phyloP scores from a whole-genome alignment of 1,284 basidiomycete species.

The Thelephora terrestris region DNA sequence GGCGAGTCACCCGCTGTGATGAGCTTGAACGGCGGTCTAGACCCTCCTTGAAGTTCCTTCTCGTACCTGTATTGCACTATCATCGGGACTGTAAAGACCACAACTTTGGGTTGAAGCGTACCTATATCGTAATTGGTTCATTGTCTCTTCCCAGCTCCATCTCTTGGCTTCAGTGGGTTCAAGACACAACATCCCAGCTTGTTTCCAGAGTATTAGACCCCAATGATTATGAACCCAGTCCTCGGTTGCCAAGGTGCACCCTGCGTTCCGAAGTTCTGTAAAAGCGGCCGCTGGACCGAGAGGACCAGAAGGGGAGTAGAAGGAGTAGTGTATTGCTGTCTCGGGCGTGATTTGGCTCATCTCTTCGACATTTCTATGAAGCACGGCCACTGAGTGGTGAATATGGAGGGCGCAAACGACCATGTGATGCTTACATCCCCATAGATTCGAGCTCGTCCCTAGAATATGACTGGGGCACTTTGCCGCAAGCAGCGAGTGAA shows the following conservation, averaged over 20 bases:
- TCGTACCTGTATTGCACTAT: constrained; percentile 59
- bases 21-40: constrained; percentile 71
- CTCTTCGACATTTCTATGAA: constrained; percentile 39
- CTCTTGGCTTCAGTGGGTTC: constrained; percentile 56
- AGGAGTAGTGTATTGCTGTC: constrained; percentile 56
- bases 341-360: constrained; percentile 48
- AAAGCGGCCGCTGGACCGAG: constrained; percentile 47
- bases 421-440: constrained; percentile 47
- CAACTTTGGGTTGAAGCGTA: constrained; percentile 23
- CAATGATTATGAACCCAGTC: constrained; percentile 92
- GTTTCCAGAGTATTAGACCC: constrained; percentile 87
- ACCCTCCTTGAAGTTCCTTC: constrained; percentile 71
- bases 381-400: constrained; percentile 3
- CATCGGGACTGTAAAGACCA: not conserved
- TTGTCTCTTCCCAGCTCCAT: constrained; percentile 77
- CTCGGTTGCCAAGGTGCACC: constrained; percentile 53
- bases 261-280: constrained; percentile 37
- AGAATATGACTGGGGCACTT: constrained; percentile 49
- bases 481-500: constrained; percentile 38
- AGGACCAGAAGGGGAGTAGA: constrained; percentile 29
- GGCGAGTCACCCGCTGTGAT: constrained; percentile 73
- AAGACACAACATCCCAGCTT: constrained; percentile 72
- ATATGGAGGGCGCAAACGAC: not conserved
- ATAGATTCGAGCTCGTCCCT: constrained; percentile 39
- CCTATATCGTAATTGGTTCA: constrained; percentile 82